Evolutionary conservation across 2,329 filamentous ascomycete genomes (phyloP), one percentile per base, ranked within the genome.

Genomic region (Elsinoe arachidis): DNA sequence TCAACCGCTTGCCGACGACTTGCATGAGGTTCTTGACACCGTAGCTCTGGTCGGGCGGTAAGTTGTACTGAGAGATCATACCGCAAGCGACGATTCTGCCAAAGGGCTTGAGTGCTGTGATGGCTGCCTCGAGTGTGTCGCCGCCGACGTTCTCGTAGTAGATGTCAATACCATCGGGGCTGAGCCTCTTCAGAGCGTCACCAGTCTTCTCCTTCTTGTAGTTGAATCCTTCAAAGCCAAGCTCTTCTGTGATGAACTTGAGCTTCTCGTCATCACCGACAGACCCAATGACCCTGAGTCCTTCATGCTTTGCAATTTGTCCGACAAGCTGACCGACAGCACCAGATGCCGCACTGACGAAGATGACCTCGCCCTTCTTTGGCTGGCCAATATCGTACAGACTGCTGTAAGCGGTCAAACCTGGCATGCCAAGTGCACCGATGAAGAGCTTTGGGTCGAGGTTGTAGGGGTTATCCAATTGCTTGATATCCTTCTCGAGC

Each of bases 241-340:
- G 78, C 51, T 87, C 83, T 56, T 86, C 82, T 57, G 70, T 75
- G 69, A 90, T 86, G 70, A 84, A 93, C 17, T 87, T 81, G 21
- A 90, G 77, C 76, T 95, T 95, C 66, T 87, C 84, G 66, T 91
- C 86, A 15, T 83, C 83, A 2, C 90, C 89, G 10, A 90, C 88
- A 54, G 84, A 88, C 15, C 89, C 90, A 61, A 95, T 85, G 39
- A 95, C 89, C 44, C 73, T 84, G 58, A 93, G 72, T 1, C 89
- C 89, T 70, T 91, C 85, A 60, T 84, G 82, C 79, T 92, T 92
- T 60, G 88, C 88, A 44, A 95, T 73, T 73, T 93, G 89, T 5
- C 89, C 89, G 17, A 93, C 89, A 6, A 93, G 70, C 71, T 91
- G 86, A 2, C 90, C 89, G 2, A 95, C 89, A 1, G 88, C 88